Conservation (phyloP, 805 yeast species). For the Yarrowia sp. region DNA sequence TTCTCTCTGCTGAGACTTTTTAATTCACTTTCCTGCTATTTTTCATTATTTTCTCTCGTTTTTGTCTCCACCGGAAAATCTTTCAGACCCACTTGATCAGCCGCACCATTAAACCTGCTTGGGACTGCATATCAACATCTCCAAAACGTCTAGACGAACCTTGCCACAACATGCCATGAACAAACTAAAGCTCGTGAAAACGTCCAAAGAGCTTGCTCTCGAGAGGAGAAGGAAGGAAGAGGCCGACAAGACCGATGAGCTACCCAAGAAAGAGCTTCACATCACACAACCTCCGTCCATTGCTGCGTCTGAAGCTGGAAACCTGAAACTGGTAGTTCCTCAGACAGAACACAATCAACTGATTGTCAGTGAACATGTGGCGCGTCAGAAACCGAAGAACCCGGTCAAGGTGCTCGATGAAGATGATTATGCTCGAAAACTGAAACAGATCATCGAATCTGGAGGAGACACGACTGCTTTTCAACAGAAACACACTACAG, state of each 20-base stretch:
- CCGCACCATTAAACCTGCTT: conserved; percentile 4
- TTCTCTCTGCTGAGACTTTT: no score
- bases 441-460: conserved; percentile 44
- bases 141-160: not conserved
- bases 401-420: conserved; percentile 45
- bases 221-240: not conserved
- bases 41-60: not conserved
- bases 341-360: conserved; percentile 25
- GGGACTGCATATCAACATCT: not conserved
- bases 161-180: conserved; percentile 20
- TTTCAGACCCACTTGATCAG: conserved; percentile 11
- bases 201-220: conserved; percentile 21
- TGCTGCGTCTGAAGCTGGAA: conserved; percentile 14
- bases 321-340: conserved; percentile 23
- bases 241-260: not conserved
- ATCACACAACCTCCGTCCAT: conserved; percentile 21
- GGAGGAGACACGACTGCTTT: conserved; percentile 41
- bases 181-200: conserved; percentile 31
- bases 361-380: conserved; percentile 18
- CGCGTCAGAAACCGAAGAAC: conserved; percentile 10
- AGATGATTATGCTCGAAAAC: conserved; percentile 44
- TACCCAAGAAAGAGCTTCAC: not conserved
- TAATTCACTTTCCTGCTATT: no score
- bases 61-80: not conserved
- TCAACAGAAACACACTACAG: conserved; percentile 47